A percentile compares a stretch with the other conserved stretches of the same genome.
These are phyloP conservation scores for Colletotrichum incanum DNA, from an alignment of 2,329 filamentous ascomycete genomes.

Conservation along the genomic window DNA sequence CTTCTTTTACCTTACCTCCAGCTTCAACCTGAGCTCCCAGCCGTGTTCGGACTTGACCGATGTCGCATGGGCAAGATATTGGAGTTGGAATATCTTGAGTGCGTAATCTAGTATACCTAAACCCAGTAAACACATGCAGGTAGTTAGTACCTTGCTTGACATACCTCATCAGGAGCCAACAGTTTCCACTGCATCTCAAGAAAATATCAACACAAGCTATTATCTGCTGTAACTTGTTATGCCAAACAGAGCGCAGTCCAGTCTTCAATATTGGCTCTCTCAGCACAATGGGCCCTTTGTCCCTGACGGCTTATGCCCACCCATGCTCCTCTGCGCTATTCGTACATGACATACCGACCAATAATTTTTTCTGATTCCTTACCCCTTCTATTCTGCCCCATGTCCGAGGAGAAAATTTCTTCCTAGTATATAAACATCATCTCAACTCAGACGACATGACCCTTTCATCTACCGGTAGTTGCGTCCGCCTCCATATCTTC, in stretches of 20 bases:
- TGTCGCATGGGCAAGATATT: not conserved
- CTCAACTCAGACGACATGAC: not conserved
- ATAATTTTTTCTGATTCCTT: not conserved
- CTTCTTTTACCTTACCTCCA: not conserved
- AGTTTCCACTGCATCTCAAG: not conserved
- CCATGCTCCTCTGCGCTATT: not conserved
- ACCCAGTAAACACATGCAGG: not conserved
- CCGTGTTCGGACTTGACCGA: not conserved
- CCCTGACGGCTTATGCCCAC: not conserved
- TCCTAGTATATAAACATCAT: not conserved
- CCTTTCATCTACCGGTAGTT: slow-evolving; percentile 19
- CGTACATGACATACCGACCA: not conserved
- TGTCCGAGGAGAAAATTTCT: not conserved
- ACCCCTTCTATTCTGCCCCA: not conserved
- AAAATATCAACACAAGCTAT: too few relatives aligned
- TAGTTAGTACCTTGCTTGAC: not conserved
- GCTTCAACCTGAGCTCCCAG: not conserved
- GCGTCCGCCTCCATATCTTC: slow-evolving; percentile 27
- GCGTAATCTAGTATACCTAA: not conserved
- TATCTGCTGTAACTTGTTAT: not conserved
- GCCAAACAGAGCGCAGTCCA: not conserved
- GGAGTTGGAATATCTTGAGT: not conserved
- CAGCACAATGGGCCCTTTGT: not conserved
- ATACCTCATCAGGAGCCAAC: not conserved
- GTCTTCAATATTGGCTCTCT: not conserved